Evolutionary conservation across 106 monocot genomes (phyloP).

Genomic region (Dendrobium chrysotoxum): DNA sequence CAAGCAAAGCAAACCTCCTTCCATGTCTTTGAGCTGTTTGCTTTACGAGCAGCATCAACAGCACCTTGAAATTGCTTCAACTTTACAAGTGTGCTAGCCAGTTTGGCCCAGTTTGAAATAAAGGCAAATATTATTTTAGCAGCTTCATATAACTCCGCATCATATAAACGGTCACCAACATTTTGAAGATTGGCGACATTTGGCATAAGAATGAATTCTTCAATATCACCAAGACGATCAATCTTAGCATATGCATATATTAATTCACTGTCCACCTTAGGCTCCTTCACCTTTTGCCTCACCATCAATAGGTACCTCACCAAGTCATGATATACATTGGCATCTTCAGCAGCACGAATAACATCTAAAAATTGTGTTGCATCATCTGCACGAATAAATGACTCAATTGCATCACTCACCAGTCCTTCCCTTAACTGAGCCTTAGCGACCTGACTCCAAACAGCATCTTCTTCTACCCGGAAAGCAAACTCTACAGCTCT

Average conservation of each 20-base stretch:
- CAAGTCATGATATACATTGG: conserved; percentile 85
- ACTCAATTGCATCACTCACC: conserved; percentile 96
- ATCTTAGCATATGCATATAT: conserved; percentile 98
- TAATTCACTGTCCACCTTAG: conserved; percentile 91
- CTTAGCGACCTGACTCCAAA: conserved; percentile 96
- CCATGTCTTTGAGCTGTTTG: conserved; percentile 97
- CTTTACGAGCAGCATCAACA: conserved; percentile 98
- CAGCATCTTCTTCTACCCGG: conserved; percentile 96
- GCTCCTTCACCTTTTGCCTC: conserved; percentile 82
- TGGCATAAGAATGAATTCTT: conserved; percentile 97
- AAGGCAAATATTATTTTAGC: conserved; percentile 98
- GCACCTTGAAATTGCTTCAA: conserved; percentile 95
- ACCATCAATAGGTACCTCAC: conserved; percentile 94
- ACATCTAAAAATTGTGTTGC: conserved; percentile 86
- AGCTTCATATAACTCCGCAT: conserved; percentile 92
- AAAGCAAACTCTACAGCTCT: conserved; percentile 95
- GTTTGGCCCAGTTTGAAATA: conserved; percentile 99
- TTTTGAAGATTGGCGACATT: conserved; percentile 99
- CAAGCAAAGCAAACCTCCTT: conserved; percentile 99
- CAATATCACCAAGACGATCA: conserved; percentile 84
- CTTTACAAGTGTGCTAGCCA: conserved; percentile 81
- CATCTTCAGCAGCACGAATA: conserved; percentile 81
- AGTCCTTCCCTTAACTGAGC: conserved; percentile 90
- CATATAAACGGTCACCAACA: conserved; percentile 88
- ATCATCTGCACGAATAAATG: conserved; percentile 98